Conservation (phyloP, 176 grass and related monocot species). For the Melocanna baccifera region DNA sequence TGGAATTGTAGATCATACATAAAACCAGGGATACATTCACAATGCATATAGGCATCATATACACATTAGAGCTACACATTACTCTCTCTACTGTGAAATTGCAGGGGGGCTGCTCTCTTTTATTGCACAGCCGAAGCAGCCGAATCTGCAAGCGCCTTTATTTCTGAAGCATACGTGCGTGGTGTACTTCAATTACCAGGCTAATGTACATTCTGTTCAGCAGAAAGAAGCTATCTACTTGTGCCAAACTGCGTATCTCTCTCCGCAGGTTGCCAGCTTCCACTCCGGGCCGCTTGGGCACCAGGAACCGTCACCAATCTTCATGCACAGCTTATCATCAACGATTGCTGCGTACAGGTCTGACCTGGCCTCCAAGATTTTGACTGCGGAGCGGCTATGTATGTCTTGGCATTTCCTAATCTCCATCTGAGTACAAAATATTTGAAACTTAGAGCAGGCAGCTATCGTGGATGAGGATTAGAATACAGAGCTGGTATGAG, state of each 20-base stretch:
- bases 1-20: no score
- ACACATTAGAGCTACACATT: neutral
- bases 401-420: constrained; percentile 77
- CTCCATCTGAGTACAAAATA: constrained; percentile 54
- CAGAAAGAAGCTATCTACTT: constrained; percentile 40
- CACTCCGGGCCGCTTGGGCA: constrained; percentile 63
- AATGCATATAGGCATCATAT: neutral
- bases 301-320: constrained; percentile 77
- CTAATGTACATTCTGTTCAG: neutral
- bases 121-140: neutral
- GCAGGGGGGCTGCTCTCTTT: neutral
- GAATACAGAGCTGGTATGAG: neutral
- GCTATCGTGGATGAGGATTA: neutral
- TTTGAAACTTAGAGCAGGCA: constrained; percentile 19
- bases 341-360: constrained; percentile 72
- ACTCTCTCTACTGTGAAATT: neutral
- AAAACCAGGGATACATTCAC: no score
- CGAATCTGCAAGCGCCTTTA: no score
- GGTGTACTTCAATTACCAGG: constrained; percentile 1
- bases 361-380: constrained; percentile 68
- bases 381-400: constrained; percentile 77
- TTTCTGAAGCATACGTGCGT: neutral
- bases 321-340: constrained; percentile 82
- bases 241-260: constrained; percentile 89
- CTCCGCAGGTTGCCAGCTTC: constrained; percentile 58